These are phyloP conservation scores for Pichia heedii DNA, from an alignment of 805 yeast genomes.

Conservation along the genomic window DNA sequence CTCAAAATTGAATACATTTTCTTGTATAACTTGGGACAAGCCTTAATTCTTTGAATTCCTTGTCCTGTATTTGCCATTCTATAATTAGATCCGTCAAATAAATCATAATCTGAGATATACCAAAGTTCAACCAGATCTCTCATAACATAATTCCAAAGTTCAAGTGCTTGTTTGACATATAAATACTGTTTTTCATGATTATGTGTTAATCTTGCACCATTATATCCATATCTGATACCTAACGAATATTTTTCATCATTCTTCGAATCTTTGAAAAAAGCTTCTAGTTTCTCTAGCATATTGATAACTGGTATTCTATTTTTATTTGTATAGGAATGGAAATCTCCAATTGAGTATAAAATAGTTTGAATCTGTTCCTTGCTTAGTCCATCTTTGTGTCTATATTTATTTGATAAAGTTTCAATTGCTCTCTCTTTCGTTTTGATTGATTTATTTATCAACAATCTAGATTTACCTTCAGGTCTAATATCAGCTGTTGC, in stretches of 20 bases:
- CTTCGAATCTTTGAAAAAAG: conserved; percentile 31
- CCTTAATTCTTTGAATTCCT: conserved; percentile 67
- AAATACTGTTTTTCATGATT: conserved; percentile 64
- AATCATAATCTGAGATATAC: conserved; percentile 69
- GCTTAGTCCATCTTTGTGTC: conserved; percentile 30
- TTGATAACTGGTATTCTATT: conserved; percentile 60
- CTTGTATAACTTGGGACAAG: conserved; percentile 60
- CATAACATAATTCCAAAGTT: conserved; percentile 70
- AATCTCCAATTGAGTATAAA: conserved; percentile 71
- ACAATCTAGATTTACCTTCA: conserved; percentile 42
- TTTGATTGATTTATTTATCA: conserved; percentile 51
- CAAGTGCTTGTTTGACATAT: conserved; percentile 66
- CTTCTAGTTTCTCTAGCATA: conserved; percentile 47
- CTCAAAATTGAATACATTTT: conserved; percentile 61
- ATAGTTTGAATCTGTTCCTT: conserved; percentile 64
- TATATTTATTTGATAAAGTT: conserved; percentile 41
- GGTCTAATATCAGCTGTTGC: conserved; percentile 66
- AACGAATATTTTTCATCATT: conserved; percentile 31
- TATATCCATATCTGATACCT: conserved; percentile 56
- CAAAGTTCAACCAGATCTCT: conserved; percentile 69
- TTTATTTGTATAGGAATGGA: conserved; percentile 60
- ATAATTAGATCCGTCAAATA: conserved; percentile 48
- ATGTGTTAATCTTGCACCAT: conserved; percentile 68
- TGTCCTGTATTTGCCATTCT: conserved; percentile 67
- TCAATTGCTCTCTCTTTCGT: conserved; percentile 66